Conservation (phyloP, 495 filamentous ascomycete genomes). For the Trichoderma gamsii region DNA sequence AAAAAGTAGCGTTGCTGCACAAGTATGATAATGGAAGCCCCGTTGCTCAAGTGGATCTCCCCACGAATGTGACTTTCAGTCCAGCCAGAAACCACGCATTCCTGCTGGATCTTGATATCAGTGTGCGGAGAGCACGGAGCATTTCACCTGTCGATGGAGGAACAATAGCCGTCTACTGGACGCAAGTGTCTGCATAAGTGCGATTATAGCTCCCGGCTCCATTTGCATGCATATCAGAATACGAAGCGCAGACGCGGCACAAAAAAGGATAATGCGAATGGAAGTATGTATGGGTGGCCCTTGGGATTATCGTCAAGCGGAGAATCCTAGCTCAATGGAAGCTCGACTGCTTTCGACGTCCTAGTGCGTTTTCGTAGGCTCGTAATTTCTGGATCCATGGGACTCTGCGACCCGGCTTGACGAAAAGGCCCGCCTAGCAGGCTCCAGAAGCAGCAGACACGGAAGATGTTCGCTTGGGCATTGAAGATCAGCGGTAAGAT, state of each 20-base stretch:
- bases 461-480: not conserved
- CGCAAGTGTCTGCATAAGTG: conserved; percentile 5
- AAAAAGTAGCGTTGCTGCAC: not conserved
- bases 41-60: conserved; percentile 3
- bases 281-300: not conserved
- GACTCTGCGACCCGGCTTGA: not conserved
- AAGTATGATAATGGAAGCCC: not conserved
- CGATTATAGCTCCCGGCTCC: conserved; percentile 5
- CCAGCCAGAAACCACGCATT: not conserved
- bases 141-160: not conserved
- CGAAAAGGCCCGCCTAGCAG: not conserved
- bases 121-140: conserved; percentile 8
- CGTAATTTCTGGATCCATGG: not conserved
- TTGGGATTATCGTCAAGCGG: not conserved
- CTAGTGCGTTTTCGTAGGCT: not conserved
- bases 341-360: not conserved
- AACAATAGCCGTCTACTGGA: not conserved
- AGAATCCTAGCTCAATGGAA: conserved; percentile 4
- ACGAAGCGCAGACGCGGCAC: conserved; percentile 3
- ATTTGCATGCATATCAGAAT: conserved; percentile 4
- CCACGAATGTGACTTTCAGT: conserved; percentile 8
- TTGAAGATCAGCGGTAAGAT: not conserved
- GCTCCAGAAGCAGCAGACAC: not conserved
- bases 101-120: not conserved
- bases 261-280: not conserved